Conservation (phyloP, 129 eudicot species). For the Ambrosia trifida region DNA sequence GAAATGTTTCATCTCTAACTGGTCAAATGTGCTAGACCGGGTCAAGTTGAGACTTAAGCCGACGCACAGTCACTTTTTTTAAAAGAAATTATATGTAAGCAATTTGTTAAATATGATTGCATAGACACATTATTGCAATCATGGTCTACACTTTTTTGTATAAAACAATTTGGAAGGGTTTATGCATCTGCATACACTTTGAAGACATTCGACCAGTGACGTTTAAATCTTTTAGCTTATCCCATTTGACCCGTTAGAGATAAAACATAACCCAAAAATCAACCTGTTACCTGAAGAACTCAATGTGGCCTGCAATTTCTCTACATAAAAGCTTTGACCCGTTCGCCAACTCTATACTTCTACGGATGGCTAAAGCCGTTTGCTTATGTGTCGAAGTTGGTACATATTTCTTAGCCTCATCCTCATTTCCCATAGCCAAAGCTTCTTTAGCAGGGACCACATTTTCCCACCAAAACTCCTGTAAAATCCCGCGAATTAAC, state of each 20-base stretch:
- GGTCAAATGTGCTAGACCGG: not conserved
- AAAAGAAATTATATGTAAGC: not conserved
- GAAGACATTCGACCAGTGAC: not conserved
- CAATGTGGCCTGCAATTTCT: conserved; percentile 79
- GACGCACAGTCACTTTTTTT: not conserved
- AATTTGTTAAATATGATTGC: not conserved
- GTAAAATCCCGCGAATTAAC: conserved; percentile 71
- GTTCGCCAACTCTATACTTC: conserved; percentile 63
- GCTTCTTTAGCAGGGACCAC: conserved; percentile 89
- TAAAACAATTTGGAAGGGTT: not conserved
- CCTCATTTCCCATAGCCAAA: conserved; percentile 60
- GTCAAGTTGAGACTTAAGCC: not conserved
- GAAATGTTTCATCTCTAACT: not conserved
- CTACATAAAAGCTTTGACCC: conserved; percentile 74
- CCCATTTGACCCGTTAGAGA: not conserved
- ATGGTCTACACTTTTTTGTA: not conserved
- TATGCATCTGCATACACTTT: not conserved
- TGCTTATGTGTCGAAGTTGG: conserved; percentile 67
- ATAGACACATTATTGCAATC: not conserved
- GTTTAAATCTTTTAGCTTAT: not conserved
- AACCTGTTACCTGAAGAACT: conserved; percentile 45
- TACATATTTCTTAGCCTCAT: conserved; percentile 53
- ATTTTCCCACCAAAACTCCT: conserved; percentile 97
- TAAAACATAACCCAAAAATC: not conserved
- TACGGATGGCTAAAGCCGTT: conserved; percentile 59